Conservation (phyloP, 225 moss, liverwort and hornwort species). For the Sphagnum contortum region DNA sequence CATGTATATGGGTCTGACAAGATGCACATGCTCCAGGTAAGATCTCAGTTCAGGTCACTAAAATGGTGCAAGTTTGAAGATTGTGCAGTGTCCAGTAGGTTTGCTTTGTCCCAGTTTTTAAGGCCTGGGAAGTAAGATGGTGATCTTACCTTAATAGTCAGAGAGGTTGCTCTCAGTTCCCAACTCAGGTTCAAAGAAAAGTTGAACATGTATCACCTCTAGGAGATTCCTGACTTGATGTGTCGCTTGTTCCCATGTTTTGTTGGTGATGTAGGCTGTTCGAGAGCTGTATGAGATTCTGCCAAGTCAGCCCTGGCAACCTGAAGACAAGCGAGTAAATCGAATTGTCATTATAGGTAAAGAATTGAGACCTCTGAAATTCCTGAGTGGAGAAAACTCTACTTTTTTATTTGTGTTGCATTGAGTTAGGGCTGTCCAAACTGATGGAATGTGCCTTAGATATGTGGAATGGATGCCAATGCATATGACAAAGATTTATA, state of each 20-base stretch:
- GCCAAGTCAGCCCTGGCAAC: constrained; percentile 46
- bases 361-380: too few relatives aligned
- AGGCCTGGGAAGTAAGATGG: neutral
- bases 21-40: constrained; percentile 76
- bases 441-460: neutral
- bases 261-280: constrained; percentile 38
- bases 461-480: neutral
- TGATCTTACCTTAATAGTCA: neutral
- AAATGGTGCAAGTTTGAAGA: neutral
- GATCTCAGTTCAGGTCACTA: neutral
- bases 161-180: too few relatives aligned
- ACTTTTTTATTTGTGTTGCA: neutral
- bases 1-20: constrained; percentile 40
- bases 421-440: neutral
- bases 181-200: neutral
- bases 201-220: too few relatives aligned
- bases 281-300: constrained; percentile 72
- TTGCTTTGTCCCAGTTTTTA: too few relatives aligned
- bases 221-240: too few relatives aligned
- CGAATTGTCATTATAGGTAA: constrained; percentile 66
- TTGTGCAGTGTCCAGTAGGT: too few relatives aligned
- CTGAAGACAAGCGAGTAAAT: constrained; percentile 38
- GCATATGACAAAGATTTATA: neutral
- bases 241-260: neutral
- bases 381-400: neutral